These are phyloP conservation scores for Magnusiomyces clavatus DNA, from an alignment of 1,139 yeast genomes.

Conservation along the genomic window DNA sequence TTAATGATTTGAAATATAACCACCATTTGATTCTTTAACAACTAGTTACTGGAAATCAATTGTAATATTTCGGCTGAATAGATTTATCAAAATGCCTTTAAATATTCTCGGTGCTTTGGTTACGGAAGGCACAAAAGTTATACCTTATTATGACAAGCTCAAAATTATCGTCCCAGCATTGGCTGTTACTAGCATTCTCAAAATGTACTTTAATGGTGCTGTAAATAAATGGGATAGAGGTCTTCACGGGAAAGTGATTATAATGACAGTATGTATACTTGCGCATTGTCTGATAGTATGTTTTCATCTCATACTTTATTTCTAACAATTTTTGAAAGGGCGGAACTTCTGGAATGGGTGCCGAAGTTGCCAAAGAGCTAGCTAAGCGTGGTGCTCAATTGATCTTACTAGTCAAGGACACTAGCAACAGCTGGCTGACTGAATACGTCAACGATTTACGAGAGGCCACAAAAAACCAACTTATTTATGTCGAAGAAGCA, in stretches of 20 bases:
- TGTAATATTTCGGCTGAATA: no score
- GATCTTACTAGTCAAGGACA: conserved; percentile 58
- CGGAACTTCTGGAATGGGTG: conserved; percentile 89
- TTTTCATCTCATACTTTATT: background rate
- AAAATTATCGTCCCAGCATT: conserved; percentile 47
- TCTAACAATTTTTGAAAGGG: conserved; percentile 36
- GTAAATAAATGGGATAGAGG: conserved; percentile 86
- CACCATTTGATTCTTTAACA: no score
- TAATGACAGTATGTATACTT: conserved; percentile 41
- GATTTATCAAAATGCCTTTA: conserved; percentile 55
- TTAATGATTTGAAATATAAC: no score
- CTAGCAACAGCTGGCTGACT: conserved; percentile 64
- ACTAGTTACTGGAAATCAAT: no score
- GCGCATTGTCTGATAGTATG: background rate
- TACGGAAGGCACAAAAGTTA: conserved; percentile 59
- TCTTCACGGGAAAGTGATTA: conserved; percentile 80
- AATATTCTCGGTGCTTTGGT: conserved; percentile 62
- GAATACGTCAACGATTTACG: conserved; percentile 77
- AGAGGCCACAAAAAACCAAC: conserved; percentile 54
- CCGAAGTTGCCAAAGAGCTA: conserved; percentile 61
- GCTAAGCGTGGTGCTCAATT: conserved; percentile 84
- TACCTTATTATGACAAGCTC: conserved; percentile 66
- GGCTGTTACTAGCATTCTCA: conserved; percentile 42
- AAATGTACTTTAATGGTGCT: conserved; percentile 71
- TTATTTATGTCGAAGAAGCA: conserved; percentile 84